Evolutionary conservation across 2,329 filamentous ascomycete genomes (phyloP), one percentile per base, ranked within the genome.

Genomic region (Microdochium bolleyi): DNA sequence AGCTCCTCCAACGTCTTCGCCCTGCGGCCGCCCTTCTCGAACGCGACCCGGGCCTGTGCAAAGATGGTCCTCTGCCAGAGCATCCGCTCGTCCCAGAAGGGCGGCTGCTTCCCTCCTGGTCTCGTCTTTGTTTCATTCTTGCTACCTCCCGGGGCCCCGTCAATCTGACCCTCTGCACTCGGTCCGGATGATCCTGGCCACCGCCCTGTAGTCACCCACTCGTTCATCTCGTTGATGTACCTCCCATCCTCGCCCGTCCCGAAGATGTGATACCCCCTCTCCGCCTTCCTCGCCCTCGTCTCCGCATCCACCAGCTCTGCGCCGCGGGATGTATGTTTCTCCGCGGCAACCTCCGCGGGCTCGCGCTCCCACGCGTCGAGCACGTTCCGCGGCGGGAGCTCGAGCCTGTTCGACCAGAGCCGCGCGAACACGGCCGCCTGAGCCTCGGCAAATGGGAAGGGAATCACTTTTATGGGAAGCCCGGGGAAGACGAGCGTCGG

Each of bases 401-500:
- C 57, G 1, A 96, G 72, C 1, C 81, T 72, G 32, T 88, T 87
- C 1, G 89, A 82, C 80, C 89, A 95, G 0, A 92, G 79, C 1
- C 89, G 82, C 2, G 91, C 83, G 48, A 95, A 76, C 0, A 89
- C 80, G 0, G 91, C 87, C 1, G 84, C 83, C 68, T 96, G 92
- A 5, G 82, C 83, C 70, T 96, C 90, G 0, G 85, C 79, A 1
- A 94, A 62, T 0, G 89, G 86, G 65, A 95, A 95, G 0, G 92
- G 92, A n/a, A 95, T 87, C n/a, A 94, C 82, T 59, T 87, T 87
- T 64, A 91, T 86, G 16, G 88, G 85, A 38, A 96, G 73, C 0
- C 81, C 83, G 0, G 88, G 77, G 64, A 96, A 92, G 1, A 82
- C 85, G 1, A 97, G 73, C 0, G 89, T 94, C 1, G 92, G 90